A percentile compares a stretch with the other conserved stretches of the same genome.
phyloP scores from a whole-genome alignment of 441 rosid species.

The Pelargonium myrrhifolium region DNA sequence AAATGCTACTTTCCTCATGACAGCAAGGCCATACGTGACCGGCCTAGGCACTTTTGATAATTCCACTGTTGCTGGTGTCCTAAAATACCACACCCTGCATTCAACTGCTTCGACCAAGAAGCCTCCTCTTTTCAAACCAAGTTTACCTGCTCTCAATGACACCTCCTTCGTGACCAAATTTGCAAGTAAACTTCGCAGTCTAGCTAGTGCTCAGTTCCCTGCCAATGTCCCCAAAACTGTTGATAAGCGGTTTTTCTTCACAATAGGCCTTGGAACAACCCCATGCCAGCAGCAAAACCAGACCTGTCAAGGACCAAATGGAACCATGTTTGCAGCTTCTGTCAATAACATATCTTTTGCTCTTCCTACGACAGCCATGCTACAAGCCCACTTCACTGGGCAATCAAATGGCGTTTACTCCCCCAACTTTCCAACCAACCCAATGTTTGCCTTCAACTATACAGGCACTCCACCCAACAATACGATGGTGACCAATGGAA shows the following conservation, averaged over 20 bases:
- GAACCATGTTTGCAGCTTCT: constrained; percentile 43
- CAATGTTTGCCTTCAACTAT: constrained; percentile 48
- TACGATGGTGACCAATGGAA: constrained; percentile 26
- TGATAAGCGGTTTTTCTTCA: constrained; percentile 46
- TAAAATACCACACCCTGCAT: constrained; percentile 1
- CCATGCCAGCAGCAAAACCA: constrained; percentile 31
- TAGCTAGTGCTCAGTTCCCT: constrained; percentile 34
- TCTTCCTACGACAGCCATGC: constrained; percentile 42
- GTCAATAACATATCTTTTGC: constrained; percentile 50
- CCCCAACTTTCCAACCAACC: constrained; percentile 51
- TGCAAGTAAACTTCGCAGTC: constrained; percentile 32
- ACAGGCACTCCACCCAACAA: constrained; percentile 50
- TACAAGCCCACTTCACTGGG: constrained; percentile 51
- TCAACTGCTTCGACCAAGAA: constrained; percentile 32
- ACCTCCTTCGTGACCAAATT: constrained; percentile 35
- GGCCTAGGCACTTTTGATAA: constrained; percentile 32
- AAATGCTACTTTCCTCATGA: constrained; percentile 46
- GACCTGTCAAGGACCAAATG: constrained; percentile 23
- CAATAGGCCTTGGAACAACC: constrained; percentile 41
- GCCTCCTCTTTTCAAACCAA: constrained; percentile 32
- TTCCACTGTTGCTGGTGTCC: constrained; percentile 32
- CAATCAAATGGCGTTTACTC: constrained; percentile 38
- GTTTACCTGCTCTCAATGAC: constrained; percentile 44
- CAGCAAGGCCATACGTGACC: constrained; percentile 41
- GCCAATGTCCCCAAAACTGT: constrained; percentile 48